Base-by-base conservation (phyloP, 768 basidiomycete genomes). In the Guyanaporus albipodus region DNA sequence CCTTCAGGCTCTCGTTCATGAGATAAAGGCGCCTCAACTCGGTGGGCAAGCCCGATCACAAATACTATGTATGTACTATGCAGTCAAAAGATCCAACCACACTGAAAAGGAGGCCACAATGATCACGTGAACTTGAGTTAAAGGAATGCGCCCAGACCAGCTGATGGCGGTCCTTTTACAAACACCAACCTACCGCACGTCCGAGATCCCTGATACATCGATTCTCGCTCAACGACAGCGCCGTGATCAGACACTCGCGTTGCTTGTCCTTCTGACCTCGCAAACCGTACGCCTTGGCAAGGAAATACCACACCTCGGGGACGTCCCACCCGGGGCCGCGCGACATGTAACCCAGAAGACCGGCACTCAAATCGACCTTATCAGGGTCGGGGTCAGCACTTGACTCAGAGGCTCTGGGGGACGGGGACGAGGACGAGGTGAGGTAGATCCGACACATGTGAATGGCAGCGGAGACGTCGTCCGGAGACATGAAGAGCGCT, bases 241-340 rank as follows among this genome's bases (percentile, higher is more conserved):
- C 91, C 54, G 72, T 79, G 36, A 69, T 72, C 48, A 94, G 68
- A 57, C 87, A 87, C 63, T 93, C 88, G 44, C 78, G 73, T 58
- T 89, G 87, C 40, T 79, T 72, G 41, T 82, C 83, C 51, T 77
- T 79, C 41, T 85, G 76, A 2, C 78, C 85, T 58, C 89, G 90
- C 54, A 83, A 60, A 38, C 84, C 82, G 58, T 87, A 87, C 19
- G 85, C 85, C 58, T 84, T 90, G 6, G 84, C 89, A 12, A 98
- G 75, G 63, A 83, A 88, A 65, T 87, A 95, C 95, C 95, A 99
- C 21, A 88, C 94, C 63, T 98, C 95, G 0, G 93, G 80, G 2
- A 87, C 78, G 62, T 96, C 86, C 92, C 93, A 97, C 10, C 86
- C 95, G 0, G 73, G 70, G 1, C 87, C 89, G 32, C 81, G 79